Base-by-base conservation (phyloP, 192 early-diverging fungal species). In the Obelidium mucronatum region DNA sequence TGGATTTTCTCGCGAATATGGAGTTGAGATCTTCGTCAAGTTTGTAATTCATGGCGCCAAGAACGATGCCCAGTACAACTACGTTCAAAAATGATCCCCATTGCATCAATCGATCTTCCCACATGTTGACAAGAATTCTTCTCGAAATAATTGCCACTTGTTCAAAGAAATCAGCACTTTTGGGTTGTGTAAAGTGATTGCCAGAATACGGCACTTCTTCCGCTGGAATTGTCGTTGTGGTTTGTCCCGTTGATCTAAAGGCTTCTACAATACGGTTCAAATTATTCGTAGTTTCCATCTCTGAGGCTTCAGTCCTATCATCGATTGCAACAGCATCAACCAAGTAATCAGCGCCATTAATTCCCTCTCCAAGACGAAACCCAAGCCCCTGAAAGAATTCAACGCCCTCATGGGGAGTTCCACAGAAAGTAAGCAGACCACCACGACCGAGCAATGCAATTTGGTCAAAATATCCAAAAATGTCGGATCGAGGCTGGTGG, bases 401-500 rank as follows among this genome's bases (percentile, higher is more conserved):
- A 19, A 86, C 75, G 33, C 79, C 68, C 1, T 72, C 69, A 13
- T 30, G 37, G 2, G 80, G 75, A 1, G 89, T 80, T 24, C 92
- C 92, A 74, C 81, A 85, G 65, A 89, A 93, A 40, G 92, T 85
- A 17, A 89, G 75, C n/a, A 88, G 81, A 3, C 82, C 82, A 30
- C 93, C 93, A 30, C 86, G 82, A 52, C 91, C 86, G 42, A 95
- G 80, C 40, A 96, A 81, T 24, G 94, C 88, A 24, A 96, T 88
- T 69, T 88, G 86, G 85, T 96, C 92, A 79, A 96, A 94, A 6
- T 91, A 86, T 31, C 85, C 82, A 80, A 95, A 95, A 64, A 93
- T 91, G 62, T 93, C 89, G 13, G 90, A 90, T 42, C 88, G 89
- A 35, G 95, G 95, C 78, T 96, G 95, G 73, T 97, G 95, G 74